A percentile compares a stretch with the other conserved stretches of the same genome.
These are phyloP conservation scores for Dothistroma septosporum DNA, from an alignment of 2,329 filamentous ascomycete genomes.

Conservation along the genomic window DNA sequence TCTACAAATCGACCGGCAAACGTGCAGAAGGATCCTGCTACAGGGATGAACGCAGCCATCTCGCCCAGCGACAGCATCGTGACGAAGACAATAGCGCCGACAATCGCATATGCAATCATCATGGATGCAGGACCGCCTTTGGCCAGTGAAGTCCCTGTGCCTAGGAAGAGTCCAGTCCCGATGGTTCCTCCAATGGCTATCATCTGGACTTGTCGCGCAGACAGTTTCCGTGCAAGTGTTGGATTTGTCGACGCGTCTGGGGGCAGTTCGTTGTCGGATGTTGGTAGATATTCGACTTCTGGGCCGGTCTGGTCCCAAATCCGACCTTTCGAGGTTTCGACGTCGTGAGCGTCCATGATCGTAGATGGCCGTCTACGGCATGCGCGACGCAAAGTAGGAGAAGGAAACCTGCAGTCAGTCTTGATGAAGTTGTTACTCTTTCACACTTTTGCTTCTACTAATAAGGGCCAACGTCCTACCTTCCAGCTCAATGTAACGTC, in stretches of 20 bases:
- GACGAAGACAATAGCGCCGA: conserved; percentile 69
- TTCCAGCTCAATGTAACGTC: neutral
- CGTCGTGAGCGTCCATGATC: neutral
- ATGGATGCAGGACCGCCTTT: conserved; percentile 58
- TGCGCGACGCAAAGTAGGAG: neutral
- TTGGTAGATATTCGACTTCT: neutral
- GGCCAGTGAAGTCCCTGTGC: conserved; percentile 50
- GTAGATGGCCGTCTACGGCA: neutral
- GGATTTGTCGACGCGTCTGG: conserved; percentile 6
- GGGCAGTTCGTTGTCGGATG: conserved; percentile 10
- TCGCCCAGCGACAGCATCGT: conserved; percentile 79
- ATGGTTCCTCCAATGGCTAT: conserved; percentile 64
- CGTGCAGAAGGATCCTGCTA: conserved; percentile 66
- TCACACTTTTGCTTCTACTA: neutral
- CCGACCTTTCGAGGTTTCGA: neutral
- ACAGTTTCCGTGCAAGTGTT: conserved; percentile 50
- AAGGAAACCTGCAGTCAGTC: neutral
- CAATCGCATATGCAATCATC: conserved; percentile 65
- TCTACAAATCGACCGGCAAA: conserved; percentile 47
- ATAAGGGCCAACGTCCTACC: neutral
- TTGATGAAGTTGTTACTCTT: neutral
- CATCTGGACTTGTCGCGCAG: conserved; percentile 56
- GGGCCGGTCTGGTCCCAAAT: neutral
- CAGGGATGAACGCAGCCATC: conserved; percentile 77
- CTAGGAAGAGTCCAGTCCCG: conserved; percentile 52